Percentiles rank a stretch among this genome's conserved stretches.
Evolutionary conservation across 345 rosid species (phyloP).

Genomic region (Erodium maritimum): DNA sequence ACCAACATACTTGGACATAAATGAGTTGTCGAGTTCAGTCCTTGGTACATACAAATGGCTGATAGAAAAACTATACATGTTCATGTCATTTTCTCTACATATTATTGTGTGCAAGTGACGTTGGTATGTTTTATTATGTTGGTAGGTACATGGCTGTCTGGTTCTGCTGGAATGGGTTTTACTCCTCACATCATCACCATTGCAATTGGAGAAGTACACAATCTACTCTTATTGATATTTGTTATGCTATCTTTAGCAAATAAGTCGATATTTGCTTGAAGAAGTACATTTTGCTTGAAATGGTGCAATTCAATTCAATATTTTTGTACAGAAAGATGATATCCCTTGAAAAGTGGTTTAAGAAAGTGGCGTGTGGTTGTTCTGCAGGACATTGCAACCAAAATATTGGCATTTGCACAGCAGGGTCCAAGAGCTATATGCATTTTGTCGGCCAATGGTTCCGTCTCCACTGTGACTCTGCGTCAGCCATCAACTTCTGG

Average conservation of each 20-base stretch:
- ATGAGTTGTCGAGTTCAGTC: too few species aligned
- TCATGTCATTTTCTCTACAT: too few species aligned
- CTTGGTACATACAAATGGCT: too few species aligned
- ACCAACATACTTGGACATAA: too few species aligned
- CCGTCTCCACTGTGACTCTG: constrained; percentile 80
- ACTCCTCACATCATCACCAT: constrained; percentile 62
- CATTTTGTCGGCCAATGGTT: constrained; percentile 79
- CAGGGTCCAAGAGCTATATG: constrained; percentile 82
- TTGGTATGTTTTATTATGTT: constrained; percentile 9
- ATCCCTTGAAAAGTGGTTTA: not conserved
- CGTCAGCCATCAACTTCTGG: constrained; percentile 69
- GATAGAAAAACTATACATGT: too few species aligned
- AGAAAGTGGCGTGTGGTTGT: too few species aligned
- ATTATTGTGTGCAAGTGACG: too few species aligned
- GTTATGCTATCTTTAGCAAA: too few species aligned
- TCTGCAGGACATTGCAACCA: constrained; percentile 66
- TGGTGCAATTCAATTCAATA: too few species aligned
- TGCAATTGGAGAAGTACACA: constrained; percentile 70
- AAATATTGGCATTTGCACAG: constrained; percentile 71
- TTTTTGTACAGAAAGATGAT: too few species aligned
- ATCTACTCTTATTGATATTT: constrained; percentile 8
- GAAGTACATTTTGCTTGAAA: too few species aligned
- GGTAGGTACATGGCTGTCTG: constrained; percentile 58
- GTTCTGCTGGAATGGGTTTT: constrained; percentile 75
- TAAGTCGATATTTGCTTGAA: too few species aligned